Evolutionary conservation across 2,329 filamentous ascomycete genomes (phyloP).

Genomic region (Exophiala lecanii-corni): DNA sequence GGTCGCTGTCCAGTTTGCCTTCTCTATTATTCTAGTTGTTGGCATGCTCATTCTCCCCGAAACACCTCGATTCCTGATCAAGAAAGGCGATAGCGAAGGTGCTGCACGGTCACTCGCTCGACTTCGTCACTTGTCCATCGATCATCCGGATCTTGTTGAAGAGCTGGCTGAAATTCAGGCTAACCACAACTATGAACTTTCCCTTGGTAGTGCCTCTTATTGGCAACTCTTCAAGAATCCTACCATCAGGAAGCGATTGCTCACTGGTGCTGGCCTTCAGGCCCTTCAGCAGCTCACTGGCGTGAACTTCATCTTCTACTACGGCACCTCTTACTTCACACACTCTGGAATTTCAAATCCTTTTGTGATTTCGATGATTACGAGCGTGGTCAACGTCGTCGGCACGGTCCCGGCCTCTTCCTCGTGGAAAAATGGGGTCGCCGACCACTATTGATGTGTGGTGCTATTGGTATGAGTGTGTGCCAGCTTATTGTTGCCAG

Average conservation of each 20-base stretch:
- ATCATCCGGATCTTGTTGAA: slow-evolving; percentile 52
- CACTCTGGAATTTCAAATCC: slow-evolving; percentile 28
- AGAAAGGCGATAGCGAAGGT: slow-evolving; percentile 54
- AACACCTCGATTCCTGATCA: slow-evolving; percentile 68
- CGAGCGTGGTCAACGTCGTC: slow-evolving; percentile 42
- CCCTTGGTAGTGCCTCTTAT: slow-evolving; percentile 32
- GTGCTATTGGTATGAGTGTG: slow-evolving; percentile 42
- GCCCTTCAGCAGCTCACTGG: slow-evolving; percentile 38
- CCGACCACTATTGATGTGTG: slow-evolving; percentile 42
- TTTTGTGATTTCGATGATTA: slow-evolving; percentile 45
- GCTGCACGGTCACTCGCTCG: slow-evolving; percentile 58
- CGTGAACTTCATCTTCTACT: slow-evolving; percentile 37
- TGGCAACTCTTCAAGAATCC: slow-evolving; percentile 33
- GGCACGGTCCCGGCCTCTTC: slow-evolving; percentile 45
- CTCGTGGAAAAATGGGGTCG: slow-evolving; percentile 47
- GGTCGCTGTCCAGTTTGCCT: slow-evolving; percentile 66
- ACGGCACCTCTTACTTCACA: slow-evolving; percentile 14
- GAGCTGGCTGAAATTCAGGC: slow-evolving; percentile 56
- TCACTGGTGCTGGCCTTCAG: slow-evolving; percentile 36
- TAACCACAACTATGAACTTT: slow-evolving; percentile 28
- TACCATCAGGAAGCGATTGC: slow-evolving; percentile 33
- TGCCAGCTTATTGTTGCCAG: slow-evolving; percentile 48
- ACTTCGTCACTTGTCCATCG: slow-evolving; percentile 55
- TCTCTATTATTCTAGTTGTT: slow-evolving; percentile 60
- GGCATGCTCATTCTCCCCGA: slow-evolving; percentile 69